These are phyloP conservation scores for Yamadazyma dendronema DNA, from an alignment of 1,139 yeast genomes.

Conservation along the genomic window DNA sequence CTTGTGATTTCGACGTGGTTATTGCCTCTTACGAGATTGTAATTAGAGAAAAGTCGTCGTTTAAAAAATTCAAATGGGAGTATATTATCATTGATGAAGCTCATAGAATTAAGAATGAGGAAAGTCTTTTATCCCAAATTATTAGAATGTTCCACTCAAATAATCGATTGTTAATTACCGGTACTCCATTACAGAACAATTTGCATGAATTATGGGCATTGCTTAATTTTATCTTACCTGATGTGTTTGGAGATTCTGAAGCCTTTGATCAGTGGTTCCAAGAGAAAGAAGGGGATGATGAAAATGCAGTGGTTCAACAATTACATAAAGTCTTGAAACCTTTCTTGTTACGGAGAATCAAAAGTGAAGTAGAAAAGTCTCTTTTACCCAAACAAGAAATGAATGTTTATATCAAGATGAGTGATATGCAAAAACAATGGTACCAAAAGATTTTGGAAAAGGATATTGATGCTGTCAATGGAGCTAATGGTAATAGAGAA, in stretches of 20 bases:
- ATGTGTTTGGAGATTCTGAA: conserved; percentile 72
- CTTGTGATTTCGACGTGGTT: conserved; percentile 70
- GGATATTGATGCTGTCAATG: conserved; percentile 82
- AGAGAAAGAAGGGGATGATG: conserved; percentile 27
- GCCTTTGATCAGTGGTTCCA: conserved; percentile 75
- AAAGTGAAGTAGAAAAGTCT: conserved; percentile 77
- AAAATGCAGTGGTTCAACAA: conserved; percentile 70
- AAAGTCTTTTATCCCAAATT: conserved; percentile 70
- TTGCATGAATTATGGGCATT: conserved; percentile 81
- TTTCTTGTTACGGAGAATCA: conserved; percentile 69
- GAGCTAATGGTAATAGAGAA: conserved; percentile 73
- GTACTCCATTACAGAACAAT: conserved; percentile 80
- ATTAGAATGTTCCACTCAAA: conserved; percentile 70
- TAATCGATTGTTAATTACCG: conserved; percentile 70
- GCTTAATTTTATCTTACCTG: conserved; percentile 71
- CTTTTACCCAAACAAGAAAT: conserved; percentile 72
- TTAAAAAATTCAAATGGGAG: conserved; percentile 69
- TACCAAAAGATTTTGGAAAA: conserved; percentile 73
- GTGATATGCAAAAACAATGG: conserved; percentile 76
- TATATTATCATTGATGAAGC: conserved; percentile 80
- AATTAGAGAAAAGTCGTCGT: conserved; percentile 64
- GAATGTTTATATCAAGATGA: conserved; percentile 70
- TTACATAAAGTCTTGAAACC: conserved; percentile 85
- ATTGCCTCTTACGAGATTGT: conserved; percentile 77
- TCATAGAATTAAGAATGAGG: conserved; percentile 78